Evolutionary conservation across 2,329 filamentous ascomycete genomes (phyloP).

Genomic region (Colletotrichum cordylinicola): DNA sequence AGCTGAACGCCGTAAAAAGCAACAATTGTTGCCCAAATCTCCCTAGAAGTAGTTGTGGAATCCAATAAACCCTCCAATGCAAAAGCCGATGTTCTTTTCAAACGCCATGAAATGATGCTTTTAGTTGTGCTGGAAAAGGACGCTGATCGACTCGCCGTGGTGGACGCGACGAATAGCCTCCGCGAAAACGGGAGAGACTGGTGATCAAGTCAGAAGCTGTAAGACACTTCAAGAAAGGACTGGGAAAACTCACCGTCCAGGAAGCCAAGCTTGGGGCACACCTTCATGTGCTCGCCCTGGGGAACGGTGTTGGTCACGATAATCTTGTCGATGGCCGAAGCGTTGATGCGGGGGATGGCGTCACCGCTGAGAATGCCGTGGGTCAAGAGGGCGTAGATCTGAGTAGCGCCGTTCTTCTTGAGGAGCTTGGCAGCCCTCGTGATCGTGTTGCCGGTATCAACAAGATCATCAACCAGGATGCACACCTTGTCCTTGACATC

Average conservation of each 20-base stretch:
- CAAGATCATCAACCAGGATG: conserved; percentile 92
- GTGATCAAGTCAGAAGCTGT: neutral
- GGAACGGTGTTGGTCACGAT: conserved; percentile 96
- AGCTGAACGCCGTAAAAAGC: conserved; percentile 22
- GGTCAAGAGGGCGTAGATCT: conserved; percentile 90
- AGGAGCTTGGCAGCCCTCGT: conserved; percentile 95
- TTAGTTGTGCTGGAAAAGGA: conserved; percentile 67
- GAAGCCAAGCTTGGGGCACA: conserved; percentile 89
- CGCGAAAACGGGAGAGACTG: conserved; percentile 83
- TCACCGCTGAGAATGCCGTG: conserved; percentile 96
- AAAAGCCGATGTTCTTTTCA: conserved; percentile 20
- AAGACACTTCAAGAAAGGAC: neutral
- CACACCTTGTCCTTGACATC: conserved; percentile 81
- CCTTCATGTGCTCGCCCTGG: conserved; percentile 77
- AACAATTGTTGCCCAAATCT: conserved; percentile 8
- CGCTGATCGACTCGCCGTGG: conserved; percentile 96
- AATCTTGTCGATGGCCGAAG: conserved; percentile 89
- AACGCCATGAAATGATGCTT: conserved; percentile 21
- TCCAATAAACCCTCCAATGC: conserved; percentile 23
- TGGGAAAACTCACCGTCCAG: conserved; percentile 62
- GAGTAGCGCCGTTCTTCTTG: conserved; percentile 92
- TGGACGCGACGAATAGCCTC: conserved; percentile 96
- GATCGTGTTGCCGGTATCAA: conserved; percentile 96
- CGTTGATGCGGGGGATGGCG: conserved; percentile 92
- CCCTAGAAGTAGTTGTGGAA: conserved; percentile 13